Base-by-base conservation (phyloP, 2,329 filamentous ascomycete genomes). In the Neofusicoccum sp. region DNA sequence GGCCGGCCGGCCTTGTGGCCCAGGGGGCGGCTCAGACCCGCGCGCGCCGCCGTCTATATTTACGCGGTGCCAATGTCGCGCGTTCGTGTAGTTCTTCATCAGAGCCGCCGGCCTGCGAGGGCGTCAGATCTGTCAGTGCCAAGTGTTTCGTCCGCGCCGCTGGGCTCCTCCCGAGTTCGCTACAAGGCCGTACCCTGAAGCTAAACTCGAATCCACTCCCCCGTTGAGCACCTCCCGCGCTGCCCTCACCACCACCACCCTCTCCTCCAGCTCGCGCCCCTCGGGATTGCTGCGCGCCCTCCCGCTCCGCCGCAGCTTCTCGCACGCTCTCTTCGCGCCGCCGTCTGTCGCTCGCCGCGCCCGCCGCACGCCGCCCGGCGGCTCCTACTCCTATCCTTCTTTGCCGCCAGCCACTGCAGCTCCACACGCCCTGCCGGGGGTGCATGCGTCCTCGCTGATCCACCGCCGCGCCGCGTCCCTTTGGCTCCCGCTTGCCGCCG, bases 11-110 rank as follows among this genome's bases (percentile, higher is more conserved):
- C 38, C 48, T 48, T 41, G 58, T 60, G 45, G 57, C 53, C 47
- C 58, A 60, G 58, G 58, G 58, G 47, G 47, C 16, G 47, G 47
- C 58, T 54, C 58, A 60, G 58, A 54, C 54, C 54, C 31, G 38
- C 38, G 49, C 47, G 47, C 45, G 28, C 8, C 47, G 33, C 56
- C 33, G 40, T 60, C 58, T 60, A 60, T 60, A 60, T 54, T 60
- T 60, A 60, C 48, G 40, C 47, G 54, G 54, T 38, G 30, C 43
- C 33, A 47, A 45, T 45, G 47, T 58, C 54, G 54, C 54, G 54
- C 40, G 54, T 36, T 58, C 54, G 54, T 58, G 43, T 47, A 47
- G 47, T 51, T 60, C 58, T 53, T 60, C 58, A 60, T 53, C 58
- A 60, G 58, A 60, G 38, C 38, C 53, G 53, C 53, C 38, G 41